Percentiles rank a stretch among this genome's conserved stretches.
phyloP scores from a whole-genome alignment of 2,329 filamentous ascomycete species.

The Aspergillus sp. region DNA sequence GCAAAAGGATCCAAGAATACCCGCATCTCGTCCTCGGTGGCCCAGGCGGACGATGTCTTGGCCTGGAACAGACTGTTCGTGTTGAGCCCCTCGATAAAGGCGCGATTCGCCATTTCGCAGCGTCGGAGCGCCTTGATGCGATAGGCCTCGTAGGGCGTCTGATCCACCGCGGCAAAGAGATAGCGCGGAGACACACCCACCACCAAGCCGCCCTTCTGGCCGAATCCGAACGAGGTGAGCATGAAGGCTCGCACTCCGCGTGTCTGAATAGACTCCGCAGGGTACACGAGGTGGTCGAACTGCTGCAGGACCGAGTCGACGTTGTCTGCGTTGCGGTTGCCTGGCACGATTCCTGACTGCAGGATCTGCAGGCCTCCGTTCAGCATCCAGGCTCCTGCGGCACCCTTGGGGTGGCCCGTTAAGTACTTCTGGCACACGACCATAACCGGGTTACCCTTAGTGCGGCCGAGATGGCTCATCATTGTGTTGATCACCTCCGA shows the following conservation, averaged over 20 bases:
- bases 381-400: constrained; percentile 97
- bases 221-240: constrained; percentile 1
- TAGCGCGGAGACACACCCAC: not conserved
- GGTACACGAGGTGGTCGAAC: constrained; percentile 66
- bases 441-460: constrained; percentile 87
- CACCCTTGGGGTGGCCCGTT: constrained; percentile 95
- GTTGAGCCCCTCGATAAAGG: not conserved
- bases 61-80: not conserved
- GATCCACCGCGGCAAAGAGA: not conserved
- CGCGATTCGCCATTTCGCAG: not conserved
- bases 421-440: constrained; percentile 98
- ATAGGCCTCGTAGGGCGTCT: not conserved
- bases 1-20: not conserved
- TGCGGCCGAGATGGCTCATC: constrained; percentile 83
- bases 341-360: constrained; percentile 85
- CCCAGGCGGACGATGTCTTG: not conserved
- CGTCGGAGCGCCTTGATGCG: not conserved
- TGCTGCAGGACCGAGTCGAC: constrained; percentile 91
- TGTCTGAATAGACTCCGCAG: not conserved
- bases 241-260: not conserved
- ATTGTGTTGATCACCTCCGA: constrained; percentile 93
- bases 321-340: constrained; percentile 95
- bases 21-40: not conserved
- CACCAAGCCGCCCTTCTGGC: not conserved
- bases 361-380: constrained; percentile 93